These are phyloP conservation scores for Saccharomyces hybrid DNA, from an alignment of 1,139 yeast genomes.

Conservation along the genomic window DNA sequence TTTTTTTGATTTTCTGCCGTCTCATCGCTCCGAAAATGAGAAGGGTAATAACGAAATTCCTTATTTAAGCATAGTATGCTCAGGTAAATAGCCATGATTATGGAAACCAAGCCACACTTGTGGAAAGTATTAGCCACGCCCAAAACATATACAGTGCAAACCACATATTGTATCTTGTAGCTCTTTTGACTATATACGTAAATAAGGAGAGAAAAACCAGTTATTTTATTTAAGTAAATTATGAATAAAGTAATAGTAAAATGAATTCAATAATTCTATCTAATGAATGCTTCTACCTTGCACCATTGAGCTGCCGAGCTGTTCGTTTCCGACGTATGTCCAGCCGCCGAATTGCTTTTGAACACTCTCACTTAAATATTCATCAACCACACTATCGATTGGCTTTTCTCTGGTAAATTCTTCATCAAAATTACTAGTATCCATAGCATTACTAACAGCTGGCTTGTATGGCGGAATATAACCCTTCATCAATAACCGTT, in stretches of 20 bases:
- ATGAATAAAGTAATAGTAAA: neutral
- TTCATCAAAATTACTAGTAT: slow-evolving; percentile 86
- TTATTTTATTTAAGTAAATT: neutral
- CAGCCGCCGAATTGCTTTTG: slow-evolving; percentile 98
- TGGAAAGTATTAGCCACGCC: neutral
- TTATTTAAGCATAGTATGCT: neutral
- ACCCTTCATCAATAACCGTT: slow-evolving; percentile 70
- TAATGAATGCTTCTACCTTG: slow-evolving; percentile 27
- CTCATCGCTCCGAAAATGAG: neutral
- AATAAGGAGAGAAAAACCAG: neutral
- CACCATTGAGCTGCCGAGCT: slow-evolving; percentile 31
- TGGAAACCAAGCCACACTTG: neutral
- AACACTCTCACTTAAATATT: slow-evolving; percentile 77
- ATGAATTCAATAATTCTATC: slow-evolving; percentile 8
- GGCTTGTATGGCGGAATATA: slow-evolving; percentile 96
- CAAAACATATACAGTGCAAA: neutral
- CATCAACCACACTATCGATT: slow-evolving; percentile 91
- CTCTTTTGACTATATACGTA: neutral
- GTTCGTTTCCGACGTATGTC: slow-evolving; percentile 75
- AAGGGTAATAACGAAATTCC: neutral
- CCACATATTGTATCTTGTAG: neutral
- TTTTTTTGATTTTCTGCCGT: neutral
- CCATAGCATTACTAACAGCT: slow-evolving; percentile 75
- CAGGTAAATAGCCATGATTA: neutral
- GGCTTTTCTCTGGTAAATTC: slow-evolving; percentile 93